Percentiles rank a stretch among this genome's conserved stretches.
Evolutionary conservation across 176 grass and related monocot species (phyloP).

Genomic region (Carex pumila): DNA sequence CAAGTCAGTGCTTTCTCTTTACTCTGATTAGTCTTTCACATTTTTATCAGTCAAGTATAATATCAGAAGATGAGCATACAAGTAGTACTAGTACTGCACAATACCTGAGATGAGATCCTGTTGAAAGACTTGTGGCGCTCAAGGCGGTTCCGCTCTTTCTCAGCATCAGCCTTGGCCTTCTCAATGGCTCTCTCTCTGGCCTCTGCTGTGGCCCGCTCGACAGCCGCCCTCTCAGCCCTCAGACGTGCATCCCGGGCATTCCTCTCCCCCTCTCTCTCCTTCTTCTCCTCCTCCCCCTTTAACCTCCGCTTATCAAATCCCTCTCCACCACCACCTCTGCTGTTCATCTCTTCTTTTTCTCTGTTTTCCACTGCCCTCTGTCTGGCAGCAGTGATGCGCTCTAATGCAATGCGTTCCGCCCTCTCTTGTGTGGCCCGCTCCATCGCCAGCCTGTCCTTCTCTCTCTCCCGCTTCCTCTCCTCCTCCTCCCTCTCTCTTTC

Average conservation of each 20-base stretch:
- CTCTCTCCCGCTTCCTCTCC: constrained; percentile 67
- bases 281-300: constrained; percentile 40
- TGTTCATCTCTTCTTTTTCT: constrained; percentile 65
- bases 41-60: neutral
- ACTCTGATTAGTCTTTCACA: neutral
- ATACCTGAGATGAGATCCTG: constrained; percentile 57
- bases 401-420: constrained; percentile 71
- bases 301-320: constrained; percentile 57
- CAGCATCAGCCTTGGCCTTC: constrained; percentile 76
- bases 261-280: constrained; percentile 42
- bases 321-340: constrained; percentile 52
- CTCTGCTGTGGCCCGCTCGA: constrained; percentile 83
- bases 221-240: constrained; percentile 85
- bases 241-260: constrained; percentile 63
- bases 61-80: neutral
- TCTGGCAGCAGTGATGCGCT: constrained; percentile 60
- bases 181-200: constrained; percentile 72
- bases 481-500: constrained; percentile 26
- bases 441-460: constrained; percentile 84
- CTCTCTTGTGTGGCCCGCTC: constrained; percentile 71
- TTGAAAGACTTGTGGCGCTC: constrained; percentile 50
- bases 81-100: neutral
- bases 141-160: constrained; percentile 56
- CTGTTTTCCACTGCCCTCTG: constrained; percentile 60
- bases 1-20: neutral